A percentile compares a stretch with the other conserved stretches of the same genome.
Conservation (phyloP, 331 rosid species). For the Malus hybrid region DNA sequence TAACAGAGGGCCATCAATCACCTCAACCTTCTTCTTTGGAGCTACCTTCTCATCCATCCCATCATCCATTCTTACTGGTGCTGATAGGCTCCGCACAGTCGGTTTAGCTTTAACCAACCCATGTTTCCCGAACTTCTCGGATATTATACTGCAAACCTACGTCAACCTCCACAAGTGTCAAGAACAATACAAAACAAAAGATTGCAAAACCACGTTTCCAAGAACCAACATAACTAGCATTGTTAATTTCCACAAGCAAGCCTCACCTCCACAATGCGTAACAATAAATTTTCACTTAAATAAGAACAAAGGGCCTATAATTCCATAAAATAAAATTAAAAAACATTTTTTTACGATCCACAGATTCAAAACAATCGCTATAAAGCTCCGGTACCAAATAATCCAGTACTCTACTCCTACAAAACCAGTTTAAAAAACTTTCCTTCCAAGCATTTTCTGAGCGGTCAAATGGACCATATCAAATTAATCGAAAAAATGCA, state of each 20-base stretch:
- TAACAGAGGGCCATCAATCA: slow-evolving; percentile 71
- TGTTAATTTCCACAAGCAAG: background rate
- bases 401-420: background rate
- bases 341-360: too few species aligned
- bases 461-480: background rate
- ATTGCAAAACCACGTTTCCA: background rate
- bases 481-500: background rate
- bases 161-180: background rate
- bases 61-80: slow-evolving; percentile 86
- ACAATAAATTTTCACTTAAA: too few species aligned
- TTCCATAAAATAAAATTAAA: background rate
- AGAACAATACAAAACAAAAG: background rate
- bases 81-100: slow-evolving; percentile 68
- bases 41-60: slow-evolving; percentile 77
- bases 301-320: background rate
- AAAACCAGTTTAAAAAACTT: background rate
- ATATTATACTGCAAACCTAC: slow-evolving; percentile 69
- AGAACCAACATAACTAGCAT: background rate
- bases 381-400: background rate
- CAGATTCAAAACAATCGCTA: background rate
- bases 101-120: slow-evolving; percentile 79
- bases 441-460: background rate
- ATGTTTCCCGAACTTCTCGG: slow-evolving; percentile 83
- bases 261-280: background rate
- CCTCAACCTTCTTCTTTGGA: slow-evolving; percentile 80